Percentiles rank a stretch among this genome's conserved stretches.
Evolutionary conservation across 192 early-diverging fungal genomes (phyloP).

Genomic region (Funneliformis mosseae): DNA sequence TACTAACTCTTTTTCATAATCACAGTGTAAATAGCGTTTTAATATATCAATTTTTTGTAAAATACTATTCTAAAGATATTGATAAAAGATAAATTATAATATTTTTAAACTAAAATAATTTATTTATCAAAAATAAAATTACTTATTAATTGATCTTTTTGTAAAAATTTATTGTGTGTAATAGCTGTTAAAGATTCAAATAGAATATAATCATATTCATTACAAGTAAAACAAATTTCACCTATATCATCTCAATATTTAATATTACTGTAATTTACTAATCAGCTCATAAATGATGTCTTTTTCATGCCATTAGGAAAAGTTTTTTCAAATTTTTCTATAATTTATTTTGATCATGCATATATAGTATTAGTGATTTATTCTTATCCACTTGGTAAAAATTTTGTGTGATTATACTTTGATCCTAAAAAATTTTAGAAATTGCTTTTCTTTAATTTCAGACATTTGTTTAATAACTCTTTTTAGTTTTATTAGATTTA

Average conservation of each 20-base stretch:
- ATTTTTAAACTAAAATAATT: background rate
- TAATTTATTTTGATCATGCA: background rate
- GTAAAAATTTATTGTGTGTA: background rate
- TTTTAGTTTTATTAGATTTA: background rate
- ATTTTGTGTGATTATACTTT: background rate
- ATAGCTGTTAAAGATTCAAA: background rate
- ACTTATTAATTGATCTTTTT: background rate
- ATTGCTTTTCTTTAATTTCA: conserved; percentile 18
- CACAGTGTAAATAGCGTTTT: background rate
- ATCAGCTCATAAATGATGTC: background rate
- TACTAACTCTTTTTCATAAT: background rate
- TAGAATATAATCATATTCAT: background rate
- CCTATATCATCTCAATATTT: background rate
- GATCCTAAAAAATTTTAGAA: conserved; percentile 3
- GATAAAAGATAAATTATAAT: background rate
- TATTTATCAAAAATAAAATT: background rate
- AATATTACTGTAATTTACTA: background rate
- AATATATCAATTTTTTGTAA: background rate
- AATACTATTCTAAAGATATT: background rate
- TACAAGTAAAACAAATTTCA: background rate
- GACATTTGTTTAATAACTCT: background rate
- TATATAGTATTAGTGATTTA: background rate
- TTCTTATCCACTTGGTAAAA: background rate
- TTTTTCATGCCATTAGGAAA: conserved; percentile 5
- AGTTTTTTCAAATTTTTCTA: conserved; percentile 3